Evolutionary conservation across 2,329 filamentous ascomycete genomes (phyloP).

Genomic region (Tolypocladium cylindrosporum): DNA sequence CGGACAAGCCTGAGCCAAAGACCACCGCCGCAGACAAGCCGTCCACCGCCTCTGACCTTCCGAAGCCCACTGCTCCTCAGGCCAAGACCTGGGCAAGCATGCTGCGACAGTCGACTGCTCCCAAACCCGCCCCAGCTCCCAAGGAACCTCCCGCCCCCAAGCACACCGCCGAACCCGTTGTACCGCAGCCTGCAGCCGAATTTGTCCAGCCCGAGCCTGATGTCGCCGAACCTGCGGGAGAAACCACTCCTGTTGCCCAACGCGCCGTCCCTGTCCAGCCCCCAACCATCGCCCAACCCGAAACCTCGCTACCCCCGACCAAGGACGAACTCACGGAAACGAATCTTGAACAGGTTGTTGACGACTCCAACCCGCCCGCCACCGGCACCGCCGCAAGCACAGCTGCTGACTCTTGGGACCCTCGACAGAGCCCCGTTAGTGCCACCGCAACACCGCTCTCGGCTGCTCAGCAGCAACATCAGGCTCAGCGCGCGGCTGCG

Average conservation of each 20-base stretch:
- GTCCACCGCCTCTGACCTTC: slow-evolving; percentile 22
- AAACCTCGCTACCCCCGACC: slow-evolving; percentile 53
- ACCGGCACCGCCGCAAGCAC: slow-evolving; percentile 85
- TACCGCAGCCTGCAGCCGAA: slow-evolving; percentile 27
- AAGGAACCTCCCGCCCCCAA: slow-evolving; percentile 23
- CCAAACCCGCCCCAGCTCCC: slow-evolving; percentile 37
- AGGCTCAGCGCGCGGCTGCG: slow-evolving; percentile 39
- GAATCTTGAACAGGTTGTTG: slow-evolving; percentile 85
- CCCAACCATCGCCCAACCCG: slow-evolving; percentile 31
- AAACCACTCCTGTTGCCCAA: slow-evolving; percentile 22
- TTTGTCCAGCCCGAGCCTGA: slow-evolving; percentile 23
- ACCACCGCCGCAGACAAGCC: slow-evolving; percentile 19
- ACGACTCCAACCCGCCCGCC: slow-evolving; percentile 65
- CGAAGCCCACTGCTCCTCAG: slow-evolving; percentile 27
- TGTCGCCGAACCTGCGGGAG: slow-evolving; percentile 22
- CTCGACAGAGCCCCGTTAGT: slow-evolving; percentile 48
- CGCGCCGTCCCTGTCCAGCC: slow-evolving; percentile 14
- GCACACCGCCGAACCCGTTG: slow-evolving; percentile 21
- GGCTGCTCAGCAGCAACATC: slow-evolving; percentile 52
- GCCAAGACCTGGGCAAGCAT: slow-evolving; percentile 67
- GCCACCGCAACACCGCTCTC: slow-evolving; percentile 58
- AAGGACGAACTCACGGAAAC: slow-evolving; percentile 80
- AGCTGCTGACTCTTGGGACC: slow-evolving; percentile 75
- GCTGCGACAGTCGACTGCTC: slow-evolving; percentile 49
- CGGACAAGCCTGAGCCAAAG: slow-evolving; percentile 23